Base-by-base conservation (phyloP, 1,284 basidiomycete genomes). In the Termitomyces sp. region DNA sequence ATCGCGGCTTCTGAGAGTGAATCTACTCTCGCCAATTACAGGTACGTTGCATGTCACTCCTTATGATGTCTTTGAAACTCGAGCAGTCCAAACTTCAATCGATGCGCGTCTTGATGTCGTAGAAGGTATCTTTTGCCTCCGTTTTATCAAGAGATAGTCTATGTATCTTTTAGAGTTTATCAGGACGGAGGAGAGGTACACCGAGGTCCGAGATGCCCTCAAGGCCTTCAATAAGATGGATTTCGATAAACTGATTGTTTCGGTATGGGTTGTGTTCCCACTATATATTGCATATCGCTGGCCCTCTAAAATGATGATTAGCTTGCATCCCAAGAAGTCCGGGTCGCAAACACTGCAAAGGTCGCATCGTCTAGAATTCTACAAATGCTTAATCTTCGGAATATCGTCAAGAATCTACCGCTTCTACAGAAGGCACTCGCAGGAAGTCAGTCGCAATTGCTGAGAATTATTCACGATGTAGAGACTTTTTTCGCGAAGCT, bases 101-200 rank as follows among this genome's bases (percentile, higher is more conserved):
- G 83, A 93, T 58, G 84, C 86, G 0, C 81, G 95, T 3, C 78
- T 95, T 13, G 92, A 94, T 60, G 88, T 84, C 3, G 90, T 95
- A 1, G 83, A 91, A 77, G 92, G 91, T 82, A 53, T 12, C 26
- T 5, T 4, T 19, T 36, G n/a, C 4, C 15, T 17, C 31, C 12
- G 36, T 28, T 40, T 45, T 39, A 15, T 52, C 12, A 58, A 52
- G 28, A n/a, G 19, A 31, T 13, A 10, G 26, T 36, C 31, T 19
- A 28, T 15, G 13, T 48, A 44, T 44, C 36, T 13, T 31, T 1
- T 59, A 90, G 93, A 94, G 59, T 73, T 94, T 1, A 77, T 92
- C 28, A 79, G 86, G 54, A 79, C 77, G 6, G 90, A 94, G 70
- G 88, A 90, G 53, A 77, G 76, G 28, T 93, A 90, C 65, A 82